Evolutionary conservation across 257 asterid genomes (phyloP), one percentile per base, ranked within the genome.

Genomic region (Nicotiana paniculata): DNA sequence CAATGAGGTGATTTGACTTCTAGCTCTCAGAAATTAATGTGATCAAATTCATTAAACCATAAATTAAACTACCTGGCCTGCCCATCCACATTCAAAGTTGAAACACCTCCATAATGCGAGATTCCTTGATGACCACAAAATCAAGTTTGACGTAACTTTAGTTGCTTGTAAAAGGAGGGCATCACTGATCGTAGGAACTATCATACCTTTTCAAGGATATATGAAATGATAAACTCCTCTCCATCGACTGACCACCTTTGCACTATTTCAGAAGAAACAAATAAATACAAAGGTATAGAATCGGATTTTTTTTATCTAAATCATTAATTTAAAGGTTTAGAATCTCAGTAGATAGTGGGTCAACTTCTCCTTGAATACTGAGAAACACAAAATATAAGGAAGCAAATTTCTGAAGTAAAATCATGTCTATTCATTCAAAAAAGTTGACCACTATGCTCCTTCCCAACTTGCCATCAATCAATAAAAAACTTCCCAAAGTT

Each of bases 41-140:
- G 59, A 54, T 74, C 77, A 62, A 59, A 69, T 82, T 30, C 26
- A 21, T 24, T 43, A 86, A 84, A 86, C 83, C 83, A 62, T 55
- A 84, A 65, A 85, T 81, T 85, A 86, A 26, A 86, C 81, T 85
- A 91, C 93, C 93, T 92, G 87, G 80, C 92, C 94, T 33, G 93
- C 91, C 94, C 93, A 90, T 85, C 91, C 92, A 83, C 97, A 92
- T 58, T 86, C 83, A 61, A 84, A 58, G 81, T 85, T 62, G 63
- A 89, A 90, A 77, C 97, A 92, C 86, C 97, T 89, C 97, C 94
- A 92, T 18, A 90, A 80, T 24, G 92, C 94, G 87, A 76, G 85
- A 77, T 85, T 87, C 96, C 96, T 35, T 26, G 58, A 32, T 48
- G 54, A 74, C 63, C 74, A 77, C 46, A 8, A 59, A 43, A 81